Evolutionary conservation across 768 basidiomycete species (phyloP).

Genomic region (Neoboletus subvelutipes): DNA sequence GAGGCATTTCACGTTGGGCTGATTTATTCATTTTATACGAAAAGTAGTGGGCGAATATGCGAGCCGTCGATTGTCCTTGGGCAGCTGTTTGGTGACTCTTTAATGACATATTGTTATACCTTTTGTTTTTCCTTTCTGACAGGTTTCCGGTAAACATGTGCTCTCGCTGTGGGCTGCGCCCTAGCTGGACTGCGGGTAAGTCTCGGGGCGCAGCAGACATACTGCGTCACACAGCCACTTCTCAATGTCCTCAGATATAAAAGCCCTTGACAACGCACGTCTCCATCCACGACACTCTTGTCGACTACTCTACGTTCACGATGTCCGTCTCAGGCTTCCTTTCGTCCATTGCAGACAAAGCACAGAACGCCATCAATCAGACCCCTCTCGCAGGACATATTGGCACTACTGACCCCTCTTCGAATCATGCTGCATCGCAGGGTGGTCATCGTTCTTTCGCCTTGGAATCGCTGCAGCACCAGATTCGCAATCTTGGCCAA

Average conservation of each 20-base stretch:
- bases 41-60: slow-evolving; percentile 23
- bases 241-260: slow-evolving; percentile 5
- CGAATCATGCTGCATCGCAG: slow-evolving; percentile 42
- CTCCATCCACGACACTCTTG: not conserved
- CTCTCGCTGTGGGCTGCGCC: slow-evolving; percentile 2
- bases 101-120: slow-evolving; percentile 27
- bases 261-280: slow-evolving; percentile 19
- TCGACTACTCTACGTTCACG: slow-evolving; percentile 15
- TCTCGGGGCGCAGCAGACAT: slow-evolving; percentile 3
- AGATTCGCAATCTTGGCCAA: slow-evolving; percentile 70
- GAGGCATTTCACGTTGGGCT: slow-evolving; percentile 18
- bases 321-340: slow-evolving; percentile 68
- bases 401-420: slow-evolving; percentile 39
- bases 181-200: slow-evolving; percentile 4
- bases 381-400: slow-evolving; percentile 58
- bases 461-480: slow-evolving; percentile 65
- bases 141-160: slow-evolving; percentile 3
- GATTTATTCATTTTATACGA: slow-evolving; percentile 35
- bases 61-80: slow-evolving; percentile 18
- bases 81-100: slow-evolving; percentile 22
- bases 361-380: slow-evolving; percentile 66
- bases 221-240: slow-evolving; percentile 23
- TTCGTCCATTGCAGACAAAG: slow-evolving; percentile 71
- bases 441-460: slow-evolving; percentile 50
- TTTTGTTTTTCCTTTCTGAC: slow-evolving; percentile 2